A percentile compares a stretch with the other conserved stretches of the same genome.
These are phyloP conservation scores for Ascosphaera acerosa DNA, from an alignment of 2,329 filamentous ascomycete genomes.

Conservation along the genomic window DNA sequence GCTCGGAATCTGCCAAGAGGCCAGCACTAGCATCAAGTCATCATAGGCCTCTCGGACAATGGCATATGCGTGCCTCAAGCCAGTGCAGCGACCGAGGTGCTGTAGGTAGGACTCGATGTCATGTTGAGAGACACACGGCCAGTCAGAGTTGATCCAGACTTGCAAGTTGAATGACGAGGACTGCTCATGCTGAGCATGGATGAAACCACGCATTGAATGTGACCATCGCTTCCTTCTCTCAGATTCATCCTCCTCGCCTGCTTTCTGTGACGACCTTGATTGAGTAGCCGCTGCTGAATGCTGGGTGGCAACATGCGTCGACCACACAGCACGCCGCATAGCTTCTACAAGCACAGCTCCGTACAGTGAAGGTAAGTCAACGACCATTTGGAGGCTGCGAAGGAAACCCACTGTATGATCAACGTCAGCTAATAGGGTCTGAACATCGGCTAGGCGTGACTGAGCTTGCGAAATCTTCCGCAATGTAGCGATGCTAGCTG, in stretches of 20 bases:
- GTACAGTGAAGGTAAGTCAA: conserved; percentile 69
- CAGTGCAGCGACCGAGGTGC: conserved; percentile 36
- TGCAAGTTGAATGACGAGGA: conserved; percentile 65
- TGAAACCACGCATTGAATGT: conserved; percentile 38
- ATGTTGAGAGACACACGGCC: conserved; percentile 51
- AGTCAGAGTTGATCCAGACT: conserved; percentile 44
- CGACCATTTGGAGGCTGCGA: conserved; percentile 52
- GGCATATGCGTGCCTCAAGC: too few species aligned
- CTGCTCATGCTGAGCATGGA: conserved; percentile 38
- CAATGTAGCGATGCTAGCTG: too few species aligned
- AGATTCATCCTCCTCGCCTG: conserved; percentile 65
- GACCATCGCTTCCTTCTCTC: neutral
- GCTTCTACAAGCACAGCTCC: conserved; percentile 72
- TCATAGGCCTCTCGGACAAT: too few species aligned
- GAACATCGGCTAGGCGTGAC: conserved; percentile 43
- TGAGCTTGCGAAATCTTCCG: conserved; percentile 60
- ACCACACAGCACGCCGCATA: conserved; percentile 69
- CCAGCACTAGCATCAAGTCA: too few species aligned
- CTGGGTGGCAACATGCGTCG: conserved; percentile 69
- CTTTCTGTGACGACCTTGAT: conserved; percentile 71
- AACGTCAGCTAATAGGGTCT: conserved; percentile 43
- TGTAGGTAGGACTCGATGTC: conserved; percentile 54
- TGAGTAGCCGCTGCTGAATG: too few species aligned
- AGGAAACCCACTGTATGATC: conserved; percentile 59
- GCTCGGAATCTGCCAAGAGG: too few species aligned